Conservation (phyloP, 176 grass and related monocot species). For the Oryza brachyantha region DNA sequence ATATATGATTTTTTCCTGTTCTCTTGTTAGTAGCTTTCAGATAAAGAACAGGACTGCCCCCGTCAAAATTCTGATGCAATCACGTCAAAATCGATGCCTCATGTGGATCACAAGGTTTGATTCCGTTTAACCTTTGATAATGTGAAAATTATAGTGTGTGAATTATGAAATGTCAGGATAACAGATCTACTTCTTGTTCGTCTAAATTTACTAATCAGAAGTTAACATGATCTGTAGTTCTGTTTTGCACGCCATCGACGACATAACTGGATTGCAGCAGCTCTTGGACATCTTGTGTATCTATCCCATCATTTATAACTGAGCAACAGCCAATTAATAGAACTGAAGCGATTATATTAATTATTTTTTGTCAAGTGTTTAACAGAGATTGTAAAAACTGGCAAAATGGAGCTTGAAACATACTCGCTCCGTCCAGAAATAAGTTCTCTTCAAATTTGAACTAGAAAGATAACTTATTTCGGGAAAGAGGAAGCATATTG, state of each 20-base stretch:
- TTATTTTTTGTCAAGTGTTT: constrained; percentile 21
- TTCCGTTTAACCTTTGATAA: neutral
- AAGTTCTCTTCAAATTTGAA: too few relatives aligned
- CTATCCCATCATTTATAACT: neutral
- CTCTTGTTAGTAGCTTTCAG: too few relatives aligned
- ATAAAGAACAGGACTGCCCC: too few relatives aligned
- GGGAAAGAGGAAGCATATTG: too few relatives aligned
- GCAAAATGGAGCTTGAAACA: neutral
- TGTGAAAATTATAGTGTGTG: neutral
- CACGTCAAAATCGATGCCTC: neutral
- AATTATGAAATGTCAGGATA: neutral
- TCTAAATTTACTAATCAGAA: too few relatives aligned
- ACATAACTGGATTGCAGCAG: neutral
- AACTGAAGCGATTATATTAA: neutral
- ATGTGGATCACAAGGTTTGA: constrained; percentile 19
- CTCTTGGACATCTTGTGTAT: neutral
- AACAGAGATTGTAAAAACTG: neutral
- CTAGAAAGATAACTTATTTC: too few relatives aligned
- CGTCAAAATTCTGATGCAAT: too few relatives aligned
- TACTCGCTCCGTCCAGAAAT: too few relatives aligned
- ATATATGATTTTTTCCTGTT: too few relatives aligned
- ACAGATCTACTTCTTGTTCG: too few relatives aligned
- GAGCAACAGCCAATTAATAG: constrained; percentile 8
- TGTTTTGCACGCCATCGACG: neutral
- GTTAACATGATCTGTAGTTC: neutral